Base-by-base conservation (phyloP, 257 asterid genomes). In the Eustoma russellianum region DNA sequence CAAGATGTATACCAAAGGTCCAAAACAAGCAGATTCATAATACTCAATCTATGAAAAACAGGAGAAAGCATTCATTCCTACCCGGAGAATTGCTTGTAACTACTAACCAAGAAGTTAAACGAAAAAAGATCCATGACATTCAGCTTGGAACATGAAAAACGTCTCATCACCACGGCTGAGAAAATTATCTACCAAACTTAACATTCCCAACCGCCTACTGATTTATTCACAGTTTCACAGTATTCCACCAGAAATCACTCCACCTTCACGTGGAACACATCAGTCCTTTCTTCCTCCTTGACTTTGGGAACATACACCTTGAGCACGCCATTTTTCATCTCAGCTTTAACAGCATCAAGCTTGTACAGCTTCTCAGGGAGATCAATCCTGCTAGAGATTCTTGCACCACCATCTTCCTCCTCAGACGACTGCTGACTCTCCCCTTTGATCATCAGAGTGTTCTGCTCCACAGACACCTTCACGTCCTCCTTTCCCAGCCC, bases 251-350 rank as follows among this genome's bases (percentile, higher is more conserved):
- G 11, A 38, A 24, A 50, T 57, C 44, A 69, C 58, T 69, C 63
- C 33, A 69, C 55, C 11, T 53, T 58, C 17, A 69, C 66, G 12
- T 58, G 62, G 63, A 69, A 59, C 41, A 81, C 90, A 57, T 81
- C 83, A 44, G 17, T 34, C 69, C 83, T 81, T 62, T 78, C 78
- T 16, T 78, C 80, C 24, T 78, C 78, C 61, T 76, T 76, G 9
- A 76, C 57, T 66, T 78, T 81, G 46, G 90, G 86, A 34, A 78
- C 66, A 10, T 73, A 73, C 69, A 81, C 71, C 13, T 69, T 81
- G 17, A 78, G 72, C 7, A 81, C 81, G 0, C 90, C 90, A 43
- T 78, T 78, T 55, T 76, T 81, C 86, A 81, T 78, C 80, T 78
- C 83, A 0, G 83, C 90, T n/a, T 76, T 81, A 5, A 78, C 76